These are phyloP conservation scores for Lepiota venenata DNA, from an alignment of 768 basidiomycete genomes.

Conservation along the genomic window DNA sequence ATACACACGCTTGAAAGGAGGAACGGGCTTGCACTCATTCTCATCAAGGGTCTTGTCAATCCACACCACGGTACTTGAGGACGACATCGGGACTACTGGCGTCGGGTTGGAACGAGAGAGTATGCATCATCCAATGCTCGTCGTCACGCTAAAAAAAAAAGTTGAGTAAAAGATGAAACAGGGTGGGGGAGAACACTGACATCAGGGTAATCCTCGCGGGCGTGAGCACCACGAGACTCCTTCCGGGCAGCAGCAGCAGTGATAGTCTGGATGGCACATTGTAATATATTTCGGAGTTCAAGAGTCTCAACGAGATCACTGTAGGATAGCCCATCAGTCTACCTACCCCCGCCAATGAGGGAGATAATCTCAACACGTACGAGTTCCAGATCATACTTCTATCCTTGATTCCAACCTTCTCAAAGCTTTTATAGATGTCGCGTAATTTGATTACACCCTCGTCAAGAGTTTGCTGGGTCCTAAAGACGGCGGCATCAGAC, in stretches of 20 bases:
- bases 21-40: conserved; percentile 94
- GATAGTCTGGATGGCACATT: conserved; percentile 95
- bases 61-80: conserved; percentile 87
- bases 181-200: conserved; percentile 34
- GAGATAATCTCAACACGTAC: conserved; percentile 41
- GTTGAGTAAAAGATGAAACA: not conserved
- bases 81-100: conserved; percentile 75
- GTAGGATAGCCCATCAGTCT: conserved; percentile 9
- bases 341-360: not conserved
- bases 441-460: conserved; percentile 88
- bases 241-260: conserved; percentile 89
- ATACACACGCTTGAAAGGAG: conserved; percentile 97
- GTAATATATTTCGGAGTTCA: conserved; percentile 93
- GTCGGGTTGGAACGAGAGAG: conserved; percentile 90
- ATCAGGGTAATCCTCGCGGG: conserved; percentile 97
- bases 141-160: conserved; percentile 68
- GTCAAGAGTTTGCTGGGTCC: conserved; percentile 86
- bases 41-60: conserved; percentile 86
- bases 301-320: conserved; percentile 97
- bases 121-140: conserved; percentile 91
- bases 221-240: conserved; percentile 98
- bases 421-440: conserved; percentile 84
- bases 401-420: conserved; percentile 94
- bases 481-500: conserved; percentile 95
- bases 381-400: conserved; percentile 99